Percentiles rank a stretch among this genome's conserved stretches.
Evolutionary conservation across 2,329 filamentous ascomycete species (phyloP).

Genomic region (Ophiostoma novo-ulmi): DNA sequence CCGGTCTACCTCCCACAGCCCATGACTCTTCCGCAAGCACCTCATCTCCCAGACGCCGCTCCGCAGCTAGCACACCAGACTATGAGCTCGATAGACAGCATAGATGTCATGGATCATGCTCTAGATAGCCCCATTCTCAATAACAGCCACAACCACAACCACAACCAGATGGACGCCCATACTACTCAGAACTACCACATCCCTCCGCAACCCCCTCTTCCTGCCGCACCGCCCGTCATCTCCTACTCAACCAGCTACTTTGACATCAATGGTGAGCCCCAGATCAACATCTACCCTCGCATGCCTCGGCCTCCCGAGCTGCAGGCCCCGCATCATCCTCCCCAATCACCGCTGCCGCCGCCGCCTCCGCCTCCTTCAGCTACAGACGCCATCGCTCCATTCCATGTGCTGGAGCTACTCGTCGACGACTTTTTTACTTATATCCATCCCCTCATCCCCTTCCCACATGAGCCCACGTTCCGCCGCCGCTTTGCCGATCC

Average conservation of each 20-base stretch:
- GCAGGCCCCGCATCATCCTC: not conserved
- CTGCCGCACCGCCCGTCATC: slow-evolving; percentile 7
- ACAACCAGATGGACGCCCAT: not conserved
- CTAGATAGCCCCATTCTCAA: not conserved
- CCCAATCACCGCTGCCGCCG: slow-evolving; percentile 36
- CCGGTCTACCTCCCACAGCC: slow-evolving; percentile 17
- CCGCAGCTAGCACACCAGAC: not conserved
- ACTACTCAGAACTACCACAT: not conserved
- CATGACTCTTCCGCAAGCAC: slow-evolving; percentile 9
- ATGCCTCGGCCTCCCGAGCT: slow-evolving; percentile 18
- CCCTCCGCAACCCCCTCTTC: not conserved
- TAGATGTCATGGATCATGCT: not conserved
- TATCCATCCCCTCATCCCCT: slow-evolving; percentile 70
- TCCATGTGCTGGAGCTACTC: slow-evolving; percentile 61
- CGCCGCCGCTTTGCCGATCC: slow-evolving; percentile 61
- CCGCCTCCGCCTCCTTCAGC: slow-evolving; percentile 27
- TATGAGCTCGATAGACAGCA: not conserved
- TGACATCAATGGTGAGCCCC: slow-evolving; percentile 5
- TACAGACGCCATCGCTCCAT: slow-evolving; percentile 66
- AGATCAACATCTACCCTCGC: slow-evolving; percentile 22
- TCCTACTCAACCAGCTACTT: slow-evolving; percentile 1
- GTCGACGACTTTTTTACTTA: slow-evolving; percentile 82
- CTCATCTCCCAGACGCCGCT: not conserved
- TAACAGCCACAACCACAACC: not conserved
- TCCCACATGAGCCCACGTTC: slow-evolving; percentile 75